Evolutionary conservation across 139 green algal species (phyloP), one percentile per base, ranked within the genome.

Genomic region (Monoraphidium neglectum): DNA sequence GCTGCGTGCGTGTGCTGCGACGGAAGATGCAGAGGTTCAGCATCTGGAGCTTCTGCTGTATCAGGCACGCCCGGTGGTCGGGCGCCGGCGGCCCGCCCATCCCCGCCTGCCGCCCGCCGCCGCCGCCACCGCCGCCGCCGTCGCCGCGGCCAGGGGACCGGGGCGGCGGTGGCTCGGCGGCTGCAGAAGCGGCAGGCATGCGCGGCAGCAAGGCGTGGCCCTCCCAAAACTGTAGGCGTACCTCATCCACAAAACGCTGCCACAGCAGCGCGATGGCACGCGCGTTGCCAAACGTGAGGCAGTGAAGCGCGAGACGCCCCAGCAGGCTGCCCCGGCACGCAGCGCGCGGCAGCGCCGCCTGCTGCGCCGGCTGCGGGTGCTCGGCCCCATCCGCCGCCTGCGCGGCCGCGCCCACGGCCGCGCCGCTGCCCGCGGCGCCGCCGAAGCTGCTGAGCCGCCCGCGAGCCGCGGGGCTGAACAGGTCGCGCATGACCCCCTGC

Each of bases 21-120:
- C 83, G 74, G 72, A 76, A 74, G 46, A 95, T 94, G 86, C 89
- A 96, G 18, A 89, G 36, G 61, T 95, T 83, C 60, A 97, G 80
- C 73, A 95, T 86, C 82, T 94, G 83, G 37, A 97, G 88, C 81
- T 95, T 95, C 88, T 97, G 90, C n/a, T 97, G 92, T 49, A 95
- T 82, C 68, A 95, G 77, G 76, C 84, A 90, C 51, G 47, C 32
- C 32, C 71, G 43, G 32, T 92, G 84, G 57, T 92, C 80, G 61
- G 88, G 87, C 12, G 65, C 56, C 24, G 54, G 28, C 21, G 70
- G 67, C 49, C 61, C 77, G 4, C 26, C 72, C 10, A 65, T 40
- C 60, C n/a, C 63, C 57, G 37, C 61, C 51, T 21, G 65, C 23
- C 37, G n/a, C 46, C 13, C 53, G 36, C 46, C 32, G 35, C 30